A percentile compares a stretch with the other conserved stretches of the same genome.
Evolutionary conservation across 495 filamentous ascomycete genomes (phyloP).

Genomic region (Penicillium verhagenii): DNA sequence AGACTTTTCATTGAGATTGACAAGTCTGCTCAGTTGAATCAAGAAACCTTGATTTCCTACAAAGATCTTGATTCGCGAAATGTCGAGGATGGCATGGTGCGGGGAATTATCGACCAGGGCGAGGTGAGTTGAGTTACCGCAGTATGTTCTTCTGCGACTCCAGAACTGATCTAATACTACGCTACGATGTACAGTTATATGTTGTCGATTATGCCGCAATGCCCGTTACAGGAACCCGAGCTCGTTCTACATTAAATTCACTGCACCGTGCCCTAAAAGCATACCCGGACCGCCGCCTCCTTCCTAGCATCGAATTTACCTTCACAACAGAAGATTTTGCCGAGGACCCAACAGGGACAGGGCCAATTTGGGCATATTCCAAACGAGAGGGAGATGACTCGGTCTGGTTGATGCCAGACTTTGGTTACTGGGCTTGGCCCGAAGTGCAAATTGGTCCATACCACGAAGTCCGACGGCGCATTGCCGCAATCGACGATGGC

Average conservation of each 20-base stretch:
- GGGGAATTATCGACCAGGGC: conserved; percentile 40
- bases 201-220: conserved; percentile 36
- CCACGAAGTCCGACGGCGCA: conserved; percentile 45
- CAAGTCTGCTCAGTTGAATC: conserved; percentile 27
- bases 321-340: conserved; percentile 51
- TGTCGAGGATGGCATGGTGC: conserved; percentile 37
- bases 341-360: conserved; percentile 13
- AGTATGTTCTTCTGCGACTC: background rate
- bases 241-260: conserved; percentile 39
- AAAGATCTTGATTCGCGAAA: conserved; percentile 32
- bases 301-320: conserved; percentile 64
- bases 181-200: conserved; percentile 31
- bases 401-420: conserved; percentile 76
- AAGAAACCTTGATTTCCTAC: conserved; percentile 22
- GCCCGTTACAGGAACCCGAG: conserved; percentile 35
- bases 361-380: conserved; percentile 54
- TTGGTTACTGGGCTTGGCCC: conserved; percentile 74
- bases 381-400: conserved; percentile 44
- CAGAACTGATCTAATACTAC: background rate
- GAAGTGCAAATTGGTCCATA: conserved; percentile 60
- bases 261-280: conserved; percentile 39
- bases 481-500: conserved; percentile 36
- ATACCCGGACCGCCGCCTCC: conserved; percentile 41
- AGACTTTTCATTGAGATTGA: conserved; percentile 46
- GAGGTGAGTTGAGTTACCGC: conserved; percentile 33